phyloP scores from a whole-genome alignment of 805 yeast species.

The Lachancea meyersii region DNA sequence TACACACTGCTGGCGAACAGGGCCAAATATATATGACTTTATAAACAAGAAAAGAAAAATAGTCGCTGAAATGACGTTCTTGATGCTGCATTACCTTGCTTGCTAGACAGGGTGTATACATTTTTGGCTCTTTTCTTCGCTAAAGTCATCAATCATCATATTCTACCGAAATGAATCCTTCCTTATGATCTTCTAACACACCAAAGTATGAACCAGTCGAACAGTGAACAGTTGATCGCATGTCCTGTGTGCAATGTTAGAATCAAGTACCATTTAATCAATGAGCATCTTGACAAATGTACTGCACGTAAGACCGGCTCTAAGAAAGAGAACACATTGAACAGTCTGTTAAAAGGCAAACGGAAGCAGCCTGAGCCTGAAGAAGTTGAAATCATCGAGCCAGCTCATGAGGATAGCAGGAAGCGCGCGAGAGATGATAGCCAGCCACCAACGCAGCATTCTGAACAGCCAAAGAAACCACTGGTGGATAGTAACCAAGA shows the following conservation, averaged over 20 bases:
- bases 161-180: not conserved
- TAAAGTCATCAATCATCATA: not conserved
- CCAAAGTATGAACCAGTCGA: conserved; percentile 3
- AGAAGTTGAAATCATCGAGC: conserved; percentile 3
- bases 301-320: conserved; percentile 7
- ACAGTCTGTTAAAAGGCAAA: conserved; percentile 14
- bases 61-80: too few species aligned
- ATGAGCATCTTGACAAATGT: conserved; percentile 29
- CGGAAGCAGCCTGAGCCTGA: conserved; percentile 2
- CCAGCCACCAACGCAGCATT: conserved; percentile 9
- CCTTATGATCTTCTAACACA: not conserved
- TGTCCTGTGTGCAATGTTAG: conserved; percentile 30
- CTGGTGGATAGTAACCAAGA: conserved; percentile 17
- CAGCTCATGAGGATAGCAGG: conserved; percentile 3
- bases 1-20: too few species aligned
- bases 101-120: too few species aligned
- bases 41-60: not conserved
- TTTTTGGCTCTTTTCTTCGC: too few species aligned
- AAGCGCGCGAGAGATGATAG: conserved; percentile 8
- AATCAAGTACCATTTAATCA: conserved; percentile 23
- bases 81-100: too few species aligned
- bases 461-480: not conserved
- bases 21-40: not conserved
- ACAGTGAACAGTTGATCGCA: conserved; percentile 22
- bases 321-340: conserved; percentile 16